phyloP scores from a whole-genome alignment of 1,284 basidiomycete genomes.

The Leucoagaricus sp. region DNA sequence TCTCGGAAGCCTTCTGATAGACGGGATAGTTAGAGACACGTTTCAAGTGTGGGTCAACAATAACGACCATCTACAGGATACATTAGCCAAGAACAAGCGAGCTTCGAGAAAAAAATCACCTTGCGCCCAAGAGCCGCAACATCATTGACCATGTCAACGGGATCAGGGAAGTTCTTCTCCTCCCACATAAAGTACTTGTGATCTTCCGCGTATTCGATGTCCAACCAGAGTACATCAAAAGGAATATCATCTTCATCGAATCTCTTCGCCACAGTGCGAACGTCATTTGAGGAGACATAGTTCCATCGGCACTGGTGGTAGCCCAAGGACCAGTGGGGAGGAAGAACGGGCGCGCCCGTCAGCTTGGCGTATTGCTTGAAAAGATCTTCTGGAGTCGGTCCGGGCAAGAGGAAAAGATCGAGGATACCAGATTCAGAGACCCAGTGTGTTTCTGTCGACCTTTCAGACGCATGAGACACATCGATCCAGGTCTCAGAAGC shows the following conservation, averaged over 20 bases:
- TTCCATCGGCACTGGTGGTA: slow-evolving; percentile 99
- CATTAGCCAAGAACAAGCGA: neutral
- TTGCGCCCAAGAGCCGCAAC: slow-evolving; percentile 87
- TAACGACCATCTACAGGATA: slow-evolving; percentile 86
- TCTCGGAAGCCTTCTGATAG: slow-evolving; percentile 84
- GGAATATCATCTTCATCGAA: slow-evolving; percentile 96
- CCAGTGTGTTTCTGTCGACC: slow-evolving; percentile 89
- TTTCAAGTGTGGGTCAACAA: slow-evolving; percentile 97
- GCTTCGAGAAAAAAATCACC: slow-evolving; percentile 41
- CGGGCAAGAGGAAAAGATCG: slow-evolving; percentile 92
- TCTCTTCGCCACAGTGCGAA: slow-evolving; percentile 82
- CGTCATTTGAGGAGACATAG: slow-evolving; percentile 90
- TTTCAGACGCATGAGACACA: slow-evolving; percentile 64
- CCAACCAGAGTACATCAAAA: slow-evolving; percentile 97
- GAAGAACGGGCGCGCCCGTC: slow-evolving; percentile 86
- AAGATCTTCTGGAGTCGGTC: slow-evolving; percentile 79
- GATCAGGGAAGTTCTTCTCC: slow-evolving; percentile 89
- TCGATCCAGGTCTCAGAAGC: slow-evolving; percentile 97
- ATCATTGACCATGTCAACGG: slow-evolving; percentile 89
- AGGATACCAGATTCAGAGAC: slow-evolving; percentile 96
- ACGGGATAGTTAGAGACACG: slow-evolving; percentile 80
- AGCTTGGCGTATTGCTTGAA: slow-evolving; percentile 86
- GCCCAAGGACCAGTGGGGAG: slow-evolving; percentile 89
- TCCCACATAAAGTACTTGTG: slow-evolving; percentile 99
- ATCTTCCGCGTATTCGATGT: slow-evolving; percentile 94